Base-by-base conservation (phyloP, 1,139 yeast genomes). In the Debaryomycetaceae sp. region DNA sequence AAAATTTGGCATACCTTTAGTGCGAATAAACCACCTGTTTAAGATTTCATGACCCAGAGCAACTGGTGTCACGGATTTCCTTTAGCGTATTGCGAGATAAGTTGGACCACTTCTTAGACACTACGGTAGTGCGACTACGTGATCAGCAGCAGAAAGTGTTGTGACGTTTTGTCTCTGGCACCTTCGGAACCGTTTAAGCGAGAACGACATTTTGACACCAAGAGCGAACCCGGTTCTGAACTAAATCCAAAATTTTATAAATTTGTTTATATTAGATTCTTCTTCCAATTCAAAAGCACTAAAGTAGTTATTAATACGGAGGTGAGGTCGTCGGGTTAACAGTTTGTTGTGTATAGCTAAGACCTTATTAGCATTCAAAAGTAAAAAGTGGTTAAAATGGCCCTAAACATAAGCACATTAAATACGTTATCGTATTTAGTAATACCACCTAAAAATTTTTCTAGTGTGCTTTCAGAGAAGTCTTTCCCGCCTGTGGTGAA, bases 401-500 rank as follows among this genome's bases (percentile, higher is more conserved):
- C 31, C 16, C 19, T 15, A n/a, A 31, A n/a, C 15, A 35, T 35
- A 32, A 32, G 29, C 13, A 19, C 36, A n/a, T 28, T 37, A 24
- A 34, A 15, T n/a, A 30, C 30, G n/a, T 30, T 38, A 7, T 9
- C 26, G 31, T 36, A 19, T 5, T 15, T 17, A 17, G n/a, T 43
- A 3, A 29, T 33, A 17, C 42, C 41, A 16, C 48, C 48, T 11
- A 29, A 35, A 30, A 41, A 44, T 28, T 44, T 44, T 31, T 38
- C 48, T 15, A 38, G 31, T 9, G 31, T 44, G 15, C 34, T 44
- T 33, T 36, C 37, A 18, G 37, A 38, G 22, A 29, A 38, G 3
- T 35, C 38, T 5, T 35, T 33, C 29, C 29, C 35, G 22, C 59
- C 60, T 3, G 47, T 51, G 5, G 45, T 51, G 5, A 34, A 38